These are phyloP conservation scores for Cornus suecica DNA, from an alignment of 148 eudicot species.

Conservation along the genomic window DNA sequence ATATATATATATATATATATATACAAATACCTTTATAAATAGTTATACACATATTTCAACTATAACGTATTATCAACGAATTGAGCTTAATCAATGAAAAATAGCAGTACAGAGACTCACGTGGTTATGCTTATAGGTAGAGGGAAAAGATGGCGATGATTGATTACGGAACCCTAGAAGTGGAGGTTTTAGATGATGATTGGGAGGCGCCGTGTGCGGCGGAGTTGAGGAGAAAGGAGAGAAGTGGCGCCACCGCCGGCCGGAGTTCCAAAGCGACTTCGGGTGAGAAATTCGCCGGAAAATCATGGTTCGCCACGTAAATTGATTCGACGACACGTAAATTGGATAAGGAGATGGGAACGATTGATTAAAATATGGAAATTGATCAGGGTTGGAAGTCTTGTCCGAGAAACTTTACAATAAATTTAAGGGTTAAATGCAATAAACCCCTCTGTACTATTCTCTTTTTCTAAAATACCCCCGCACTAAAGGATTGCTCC, in stretches of 20 bases:
- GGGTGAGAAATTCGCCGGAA: constrained; percentile 34
- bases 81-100: not conserved
- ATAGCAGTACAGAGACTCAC: constrained; percentile 23
- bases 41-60: too few species aligned
- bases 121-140: not conserved
- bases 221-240: constrained; percentile 18
- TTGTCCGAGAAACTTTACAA: too few species aligned
- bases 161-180: constrained; percentile 25
- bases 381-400: too few species aligned
- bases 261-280: constrained; percentile 22
- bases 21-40: too few species aligned
- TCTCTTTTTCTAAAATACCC: too few species aligned
- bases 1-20: too few species aligned
- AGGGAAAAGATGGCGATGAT: not conserved
- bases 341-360: not conserved
- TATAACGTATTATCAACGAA: too few species aligned
- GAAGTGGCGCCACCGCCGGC: constrained; percentile 22
- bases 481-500: too few species aligned
- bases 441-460: too few species aligned
- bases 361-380: too few species aligned
- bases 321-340: not conserved
- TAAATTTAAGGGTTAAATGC: too few species aligned
- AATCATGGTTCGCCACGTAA: constrained; percentile 26
- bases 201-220: constrained; percentile 6
- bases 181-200: constrained; percentile 15